Evolutionary conservation across 2,329 filamentous ascomycete species (phyloP), one percentile per base, ranked within the genome.

Genomic region (Paraphaeosphaeria sporulosa): DNA sequence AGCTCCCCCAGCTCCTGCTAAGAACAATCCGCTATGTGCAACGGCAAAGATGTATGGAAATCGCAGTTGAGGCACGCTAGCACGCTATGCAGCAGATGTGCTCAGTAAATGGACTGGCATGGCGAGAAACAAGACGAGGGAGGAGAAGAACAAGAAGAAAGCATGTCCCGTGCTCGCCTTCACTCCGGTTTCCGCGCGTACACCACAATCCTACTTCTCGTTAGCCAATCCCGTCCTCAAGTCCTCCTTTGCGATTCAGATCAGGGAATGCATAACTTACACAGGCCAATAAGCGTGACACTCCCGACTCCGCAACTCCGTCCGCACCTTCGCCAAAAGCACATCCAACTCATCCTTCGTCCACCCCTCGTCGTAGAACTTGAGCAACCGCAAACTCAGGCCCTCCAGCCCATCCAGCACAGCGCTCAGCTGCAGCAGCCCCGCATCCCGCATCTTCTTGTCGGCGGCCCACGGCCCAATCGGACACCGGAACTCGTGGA

Each of bases 341-440:
- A 55, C 66, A 59, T 74, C 59, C 48, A 74, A 36, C 61, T 74
- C 72, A 1, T 72, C 70, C 2, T 65, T 44, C 3, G 58, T 66
- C 71, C 70, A 73, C 12, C 68, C 68, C 8, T 66, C 64, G 58
- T 68, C 64, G 58, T 68, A 71, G 44, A 67, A 62, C 8, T 64
- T 71, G 49, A 68, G 59, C 38, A 72, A 44, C 23, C 65, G 57
- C 61, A 75, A 47, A 25, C 61, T 68, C 52, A 73, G 15, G 2
- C 70, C 70, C 36, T 74, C 66, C 5, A 75, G 65, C 1, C 72
- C 72, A 19, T 75, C 71, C 27, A 73, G 46, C 64, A 74, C 67
- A 1, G 66, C 66, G 30, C 71, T 72, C 27, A 72, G 46, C 54
- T 74, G 71, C 49, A 73, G 52, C 44, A 73, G 47, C 13, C 70